Conservation (phyloP, 345 rosid species). For the Salix koriyanagi region DNA sequence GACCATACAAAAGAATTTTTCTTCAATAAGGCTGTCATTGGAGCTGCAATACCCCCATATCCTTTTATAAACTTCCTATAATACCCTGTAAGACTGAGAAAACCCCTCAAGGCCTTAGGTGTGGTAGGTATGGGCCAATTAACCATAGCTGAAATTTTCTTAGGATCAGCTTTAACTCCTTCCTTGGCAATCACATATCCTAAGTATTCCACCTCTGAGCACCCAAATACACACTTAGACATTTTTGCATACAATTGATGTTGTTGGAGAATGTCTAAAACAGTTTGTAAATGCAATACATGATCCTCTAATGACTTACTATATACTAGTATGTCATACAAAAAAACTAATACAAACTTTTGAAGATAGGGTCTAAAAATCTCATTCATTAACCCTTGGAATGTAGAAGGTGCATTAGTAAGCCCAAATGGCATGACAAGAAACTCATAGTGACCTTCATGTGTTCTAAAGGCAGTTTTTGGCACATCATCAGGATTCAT, state of each 20-base stretch:
- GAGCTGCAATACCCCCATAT: not conserved
- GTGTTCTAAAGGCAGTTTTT: no score
- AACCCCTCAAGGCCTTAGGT: not conserved
- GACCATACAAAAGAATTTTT: not conserved
- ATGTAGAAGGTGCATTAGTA: no score
- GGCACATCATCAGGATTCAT: no score
- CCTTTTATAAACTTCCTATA: no score
- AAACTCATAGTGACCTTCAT: not conserved
- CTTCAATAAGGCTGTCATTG: not conserved
- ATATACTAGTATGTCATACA: not conserved
- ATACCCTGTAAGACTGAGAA: no score
- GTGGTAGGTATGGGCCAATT: not conserved
- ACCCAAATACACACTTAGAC: not conserved
- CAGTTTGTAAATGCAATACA: not conserved
- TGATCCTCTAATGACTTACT: not conserved
- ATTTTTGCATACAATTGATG: not conserved
- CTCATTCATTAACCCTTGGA: no score
- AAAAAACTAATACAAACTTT: not conserved
- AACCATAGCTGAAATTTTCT: not conserved
- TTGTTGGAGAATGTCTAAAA: not conserved
- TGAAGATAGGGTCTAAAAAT: not conserved
- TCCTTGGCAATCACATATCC: not conserved
- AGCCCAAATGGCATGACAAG: not conserved
- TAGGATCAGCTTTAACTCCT: not conserved
- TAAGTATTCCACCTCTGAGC: not conserved